Evolutionary conservation across 2,329 filamentous ascomycete species (phyloP).

Genomic region (Microdochium bolleyi): DNA sequence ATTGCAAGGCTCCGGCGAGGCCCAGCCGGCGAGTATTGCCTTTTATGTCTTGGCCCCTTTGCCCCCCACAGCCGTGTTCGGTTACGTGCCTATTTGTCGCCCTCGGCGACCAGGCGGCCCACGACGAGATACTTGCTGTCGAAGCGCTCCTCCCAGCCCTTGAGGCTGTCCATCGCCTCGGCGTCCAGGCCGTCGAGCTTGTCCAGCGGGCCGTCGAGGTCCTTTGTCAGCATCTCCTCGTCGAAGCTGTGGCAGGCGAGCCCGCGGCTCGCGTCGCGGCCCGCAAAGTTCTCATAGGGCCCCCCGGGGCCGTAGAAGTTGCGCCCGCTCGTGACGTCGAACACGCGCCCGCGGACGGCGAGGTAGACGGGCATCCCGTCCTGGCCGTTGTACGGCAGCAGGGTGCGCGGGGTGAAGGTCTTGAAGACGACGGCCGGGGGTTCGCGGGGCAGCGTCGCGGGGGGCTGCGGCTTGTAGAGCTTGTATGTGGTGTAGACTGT

Average conservation of each 20-base stretch:
- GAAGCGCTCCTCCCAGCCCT: slow-evolving; percentile 92
- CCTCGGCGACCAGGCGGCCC: slow-evolving; percentile 64
- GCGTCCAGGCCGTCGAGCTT: slow-evolving; percentile 60
- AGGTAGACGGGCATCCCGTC: slow-evolving; percentile 73
- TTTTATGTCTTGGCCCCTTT: no score
- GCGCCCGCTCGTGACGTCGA: not conserved
- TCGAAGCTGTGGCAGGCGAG: slow-evolving; percentile 91
- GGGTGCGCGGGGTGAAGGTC: slow-evolving; percentile 67
- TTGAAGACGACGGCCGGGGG: slow-evolving; percentile 54
- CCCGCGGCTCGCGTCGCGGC: slow-evolving; percentile 80
- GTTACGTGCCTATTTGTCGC: slow-evolving; percentile 20
- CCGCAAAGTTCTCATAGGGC: slow-evolving; percentile 93
- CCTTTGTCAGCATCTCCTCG: slow-evolving; percentile 87
- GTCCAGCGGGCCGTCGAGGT: slow-evolving; percentile 78
- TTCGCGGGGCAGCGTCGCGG: slow-evolving; percentile 39
- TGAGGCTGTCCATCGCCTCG: slow-evolving; percentile 76
- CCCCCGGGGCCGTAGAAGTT: slow-evolving; percentile 94
- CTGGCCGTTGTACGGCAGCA: slow-evolving; percentile 79
- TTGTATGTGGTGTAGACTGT: slow-evolving; percentile 52
- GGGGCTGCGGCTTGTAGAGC: slow-evolving; percentile 40
- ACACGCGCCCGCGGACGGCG: slow-evolving; percentile 6
- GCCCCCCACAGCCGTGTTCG: not conserved
- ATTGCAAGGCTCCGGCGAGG: no score
- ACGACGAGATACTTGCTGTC: slow-evolving; percentile 92
- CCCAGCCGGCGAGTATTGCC: no score